Evolutionary conservation across 2,329 filamentous ascomycete species (phyloP).

Genomic region (Colletotrichum trifolii): DNA sequence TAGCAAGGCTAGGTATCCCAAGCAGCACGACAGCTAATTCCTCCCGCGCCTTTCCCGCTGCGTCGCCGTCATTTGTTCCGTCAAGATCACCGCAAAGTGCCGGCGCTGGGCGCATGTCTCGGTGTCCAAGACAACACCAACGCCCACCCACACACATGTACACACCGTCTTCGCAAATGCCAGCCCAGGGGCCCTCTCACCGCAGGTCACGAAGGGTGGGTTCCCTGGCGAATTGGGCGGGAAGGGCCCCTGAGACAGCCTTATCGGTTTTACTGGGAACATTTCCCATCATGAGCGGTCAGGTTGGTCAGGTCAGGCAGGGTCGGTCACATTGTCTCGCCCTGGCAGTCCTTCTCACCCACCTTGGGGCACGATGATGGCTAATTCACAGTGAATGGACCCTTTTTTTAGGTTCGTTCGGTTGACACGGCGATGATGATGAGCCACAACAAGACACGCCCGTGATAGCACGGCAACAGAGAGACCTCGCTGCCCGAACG

Average conservation of each 20-base stretch:
- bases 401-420: not conserved
- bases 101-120: conserved; percentile 30
- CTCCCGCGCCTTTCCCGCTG: conserved; percentile 27
- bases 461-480: not conserved
- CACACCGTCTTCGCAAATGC: too few relatives aligned
- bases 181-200: conserved; percentile 22
- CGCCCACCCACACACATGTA: not conserved
- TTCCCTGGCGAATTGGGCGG: conserved; percentile 12
- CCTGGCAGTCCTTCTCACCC: too few relatives aligned
- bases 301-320: too few relatives aligned
- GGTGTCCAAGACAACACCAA: conserved; percentile 21
- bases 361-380: too few relatives aligned
- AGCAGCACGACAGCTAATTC: conserved; percentile 21
- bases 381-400: not conserved
- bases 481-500: too few relatives aligned
- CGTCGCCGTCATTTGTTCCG: conserved; percentile 36
- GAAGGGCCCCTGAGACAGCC: conserved; percentile 8
- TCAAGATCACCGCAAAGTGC: conserved; percentile 11
- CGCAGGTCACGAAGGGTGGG: conserved; percentile 32
- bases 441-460: conserved; percentile 9
- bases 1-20: not conserved
- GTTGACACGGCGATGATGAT: conserved; percentile 4
- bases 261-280: conserved; percentile 21
- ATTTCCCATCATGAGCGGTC: conserved; percentile 12
- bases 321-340: too few relatives aligned